Evolutionary conservation across 1,139 yeast genomes (phyloP).

Genomic region (Petasospora rhodanensis): DNA sequence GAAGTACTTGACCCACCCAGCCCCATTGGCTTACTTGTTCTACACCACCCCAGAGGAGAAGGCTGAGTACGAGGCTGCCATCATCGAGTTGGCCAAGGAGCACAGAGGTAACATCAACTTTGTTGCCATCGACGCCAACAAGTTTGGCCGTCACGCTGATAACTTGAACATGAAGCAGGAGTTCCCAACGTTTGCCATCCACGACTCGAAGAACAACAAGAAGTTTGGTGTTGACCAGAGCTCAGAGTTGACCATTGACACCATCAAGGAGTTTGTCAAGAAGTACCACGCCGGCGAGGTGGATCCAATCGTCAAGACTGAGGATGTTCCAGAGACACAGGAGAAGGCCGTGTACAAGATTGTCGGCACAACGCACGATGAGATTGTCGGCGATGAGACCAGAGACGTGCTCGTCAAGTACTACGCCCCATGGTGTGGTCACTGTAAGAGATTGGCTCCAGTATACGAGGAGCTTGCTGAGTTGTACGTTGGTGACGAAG

Average conservation of each 20-base stretch:
- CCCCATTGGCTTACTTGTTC: constrained; percentile 88
- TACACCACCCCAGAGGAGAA: constrained; percentile 68
- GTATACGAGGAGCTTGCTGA: constrained; percentile 80
- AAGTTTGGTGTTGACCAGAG: constrained; percentile 70
- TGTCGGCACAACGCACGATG: constrained; percentile 82
- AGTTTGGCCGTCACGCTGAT: constrained; percentile 86
- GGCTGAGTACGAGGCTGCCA: constrained; percentile 45
- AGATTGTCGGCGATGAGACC: constrained; percentile 56
- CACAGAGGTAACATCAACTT: constrained; percentile 80
- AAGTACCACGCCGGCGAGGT: constrained; percentile 62
- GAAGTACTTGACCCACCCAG: constrained; percentile 62
- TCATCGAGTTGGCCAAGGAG: constrained; percentile 64
- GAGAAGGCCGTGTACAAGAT: constrained; percentile 69
- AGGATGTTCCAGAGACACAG: constrained; percentile 78
- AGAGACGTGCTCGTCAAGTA: constrained; percentile 91
- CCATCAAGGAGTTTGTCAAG: constrained; percentile 57
- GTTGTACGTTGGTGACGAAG: constrained; percentile 47
- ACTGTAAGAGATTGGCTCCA: constrained; percentile 95
- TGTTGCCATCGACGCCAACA: constrained; percentile 80
- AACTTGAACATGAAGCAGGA: constrained; percentile 79
- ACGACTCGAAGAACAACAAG: constrained; percentile 59
- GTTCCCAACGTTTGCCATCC: constrained; percentile 90
- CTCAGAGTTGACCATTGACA: constrained; percentile 37
- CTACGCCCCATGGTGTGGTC: constrained; percentile 99
- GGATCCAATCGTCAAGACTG: constrained; percentile 76